Evolutionary conservation across 1,284 basidiomycete genomes (phyloP), one percentile per base, ranked within the genome.

Genomic region (Pseudozyma sp.): DNA sequence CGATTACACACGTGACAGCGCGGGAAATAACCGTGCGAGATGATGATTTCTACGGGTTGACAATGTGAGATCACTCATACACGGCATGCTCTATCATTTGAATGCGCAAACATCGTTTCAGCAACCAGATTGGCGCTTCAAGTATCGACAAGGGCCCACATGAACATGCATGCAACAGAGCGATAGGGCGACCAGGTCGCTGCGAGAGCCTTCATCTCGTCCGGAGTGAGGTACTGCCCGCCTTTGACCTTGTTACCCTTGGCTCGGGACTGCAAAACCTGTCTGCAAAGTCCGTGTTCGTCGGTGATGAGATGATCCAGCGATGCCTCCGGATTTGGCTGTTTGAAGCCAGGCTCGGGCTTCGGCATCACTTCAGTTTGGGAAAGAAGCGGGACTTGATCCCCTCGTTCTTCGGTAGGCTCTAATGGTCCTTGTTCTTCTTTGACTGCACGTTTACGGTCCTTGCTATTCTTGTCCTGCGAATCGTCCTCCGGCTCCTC

Each of bases 191-290:
- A 68, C 82, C 82, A 84, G 0, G 55, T 48, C 30, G 58, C 61
- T 1, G 81, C 76, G 1, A 84, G 75, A 19, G 67, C 66, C 51
- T 71, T 60, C 82, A 84, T 84, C 59, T 84, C 82, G 24, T 75
- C 61, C 1, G 75, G 74, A 34, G 75, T 81, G 49, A 82, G 57
- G 42, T 83, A 84, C 49, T 79, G 74, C 0, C 78, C 74, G 16
- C 77, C 79, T 43, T 81, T 81, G 52, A 78, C 75, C 67, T 82
- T 84, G 49, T 81, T 79, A 7, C 82, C 82, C 13, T 77, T 63
- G 16, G 54, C 58, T n/a, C 81, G 60, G 10, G 66, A 54, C 44
- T 70, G 60, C 7, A 83, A 69, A 31, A 68, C 68, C 13, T 60
- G 54, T 17, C 52, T 55, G 43, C 49, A 44, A 5, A 71, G 72